These are phyloP conservation scores for Inga laurina DNA, from an alignment of 306 rosid genomes.

Conservation along the genomic window DNA sequence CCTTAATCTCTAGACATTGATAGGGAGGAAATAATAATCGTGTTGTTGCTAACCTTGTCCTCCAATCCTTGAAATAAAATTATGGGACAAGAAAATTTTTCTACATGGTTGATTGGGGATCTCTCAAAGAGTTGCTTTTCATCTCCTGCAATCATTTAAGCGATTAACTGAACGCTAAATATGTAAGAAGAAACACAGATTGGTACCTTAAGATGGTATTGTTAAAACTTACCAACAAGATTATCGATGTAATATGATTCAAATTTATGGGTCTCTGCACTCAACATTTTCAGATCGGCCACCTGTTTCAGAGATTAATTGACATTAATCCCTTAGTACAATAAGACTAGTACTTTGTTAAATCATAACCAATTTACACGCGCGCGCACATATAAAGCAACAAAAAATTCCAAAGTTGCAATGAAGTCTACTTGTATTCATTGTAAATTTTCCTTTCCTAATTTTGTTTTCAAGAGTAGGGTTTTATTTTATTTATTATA, in stretches of 20 bases:
- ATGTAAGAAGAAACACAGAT: background rate
- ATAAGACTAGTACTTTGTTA: background rate
- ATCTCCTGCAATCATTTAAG: constrained; percentile 59
- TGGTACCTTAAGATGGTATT: constrained; percentile 9
- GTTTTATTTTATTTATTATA: background rate
- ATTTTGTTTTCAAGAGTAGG: background rate
- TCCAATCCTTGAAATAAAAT: constrained; percentile 95
- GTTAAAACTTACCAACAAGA: constrained; percentile 68
- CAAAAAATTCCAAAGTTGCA: too few relatives aligned
- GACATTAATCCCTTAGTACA: constrained; percentile 7
- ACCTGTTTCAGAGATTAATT: constrained; percentile 53
- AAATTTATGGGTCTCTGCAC: constrained; percentile 84
- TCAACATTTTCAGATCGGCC: constrained; percentile 71
- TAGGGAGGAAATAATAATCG: background rate
- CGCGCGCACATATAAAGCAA: too few relatives aligned
- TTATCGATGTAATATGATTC: constrained; percentile 81
- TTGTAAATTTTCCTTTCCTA: background rate
- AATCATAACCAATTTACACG: background rate
- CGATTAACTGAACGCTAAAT: constrained; percentile 23
- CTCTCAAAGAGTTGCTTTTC: constrained; percentile 63
- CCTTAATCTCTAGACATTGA: background rate
- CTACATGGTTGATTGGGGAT: constrained; percentile 81
- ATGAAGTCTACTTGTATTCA: background rate
- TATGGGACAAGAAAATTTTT: constrained; percentile 85
- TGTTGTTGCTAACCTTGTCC: constrained; percentile 67